phyloP scores from a whole-genome alignment of 2,329 filamentous ascomycete species.

The Sporothrix globosa region DNA sequence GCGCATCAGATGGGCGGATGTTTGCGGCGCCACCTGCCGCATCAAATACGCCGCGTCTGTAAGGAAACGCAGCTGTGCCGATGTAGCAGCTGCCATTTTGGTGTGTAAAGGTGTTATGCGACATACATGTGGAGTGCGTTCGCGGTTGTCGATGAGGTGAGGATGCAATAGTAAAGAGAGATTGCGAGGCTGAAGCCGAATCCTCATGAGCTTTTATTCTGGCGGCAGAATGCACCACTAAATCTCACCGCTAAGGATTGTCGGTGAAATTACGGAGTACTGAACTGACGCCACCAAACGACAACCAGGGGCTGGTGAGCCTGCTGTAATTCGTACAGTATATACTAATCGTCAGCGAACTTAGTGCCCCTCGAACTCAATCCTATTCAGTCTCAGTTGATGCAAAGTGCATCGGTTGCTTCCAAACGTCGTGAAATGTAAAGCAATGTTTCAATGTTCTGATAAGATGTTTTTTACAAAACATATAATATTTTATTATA shows the following conservation, averaged over 20 bases:
- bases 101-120: neutral
- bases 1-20: constrained; percentile 63
- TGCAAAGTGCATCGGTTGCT: neutral
- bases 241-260: constrained; percentile 8
- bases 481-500: too few species aligned
- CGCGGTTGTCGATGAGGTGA: neutral
- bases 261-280: too few species aligned
- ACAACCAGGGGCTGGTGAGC: neutral
- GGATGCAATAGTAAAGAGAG: neutral
- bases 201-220: neutral
- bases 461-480: too few species aligned
- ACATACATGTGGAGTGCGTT: neutral
- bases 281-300: neutral
- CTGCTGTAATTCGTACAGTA: neutral
- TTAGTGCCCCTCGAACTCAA: neutral
- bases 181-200: neutral
- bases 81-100: constrained; percentile 26
- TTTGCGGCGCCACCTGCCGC: constrained; percentile 55
- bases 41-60: constrained; percentile 64
- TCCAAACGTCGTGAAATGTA: too few species aligned
- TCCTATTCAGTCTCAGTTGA: neutral
- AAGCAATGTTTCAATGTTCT: too few species aligned
- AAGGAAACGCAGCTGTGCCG: constrained; percentile 50
- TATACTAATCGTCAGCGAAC: neutral
- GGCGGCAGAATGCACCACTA: constrained; percentile 26